Base-by-base conservation (phyloP, 768 basidiomycete genomes). In the Serendipita sp. region DNA sequence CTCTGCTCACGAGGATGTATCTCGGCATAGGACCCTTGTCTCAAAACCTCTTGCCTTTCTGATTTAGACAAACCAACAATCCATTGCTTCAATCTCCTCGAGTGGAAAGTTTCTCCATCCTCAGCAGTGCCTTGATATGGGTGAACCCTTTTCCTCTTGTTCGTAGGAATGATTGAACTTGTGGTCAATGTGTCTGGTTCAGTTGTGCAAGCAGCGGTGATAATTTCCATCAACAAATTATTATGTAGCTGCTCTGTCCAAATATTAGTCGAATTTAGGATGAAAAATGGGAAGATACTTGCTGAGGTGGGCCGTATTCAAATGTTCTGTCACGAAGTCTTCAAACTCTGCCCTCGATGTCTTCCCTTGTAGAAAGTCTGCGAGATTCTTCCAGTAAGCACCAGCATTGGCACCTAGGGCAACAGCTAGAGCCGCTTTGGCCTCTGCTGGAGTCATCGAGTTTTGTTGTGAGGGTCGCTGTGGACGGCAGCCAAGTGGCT, bases 301-400 rank as follows among this genome's bases (percentile, higher is more conserved):
- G 78, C 79, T 75, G 28, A 88, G 78, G 63, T 78, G 79, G 28
- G 83, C 78, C 1, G 81, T 79, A 69, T 83, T 83, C 38, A 91
- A 78, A 4, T 79, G 76, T 32, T 80, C 80, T 63, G 83, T 82
- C 65, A 88, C 79, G 15, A 80, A 74, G 2, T 87, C 85, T 66
- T 91, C 89, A 69, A 89, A 91, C 70, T 91, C 89, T 63, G 76
- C 75, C 47, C 89, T 80, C 8, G 89, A 88, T 68, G 82, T 82
- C 65, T 78, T 77, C 0, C 84, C 89, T 35, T 80, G 79, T 2
- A 90, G 79, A 71, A 87, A 91, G 56, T 77, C 77, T 66, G 81
- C 80, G n/a, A 91, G 76, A 0, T 81, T 76, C 2, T 77, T 72
- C 70, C 87, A 89, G 71, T 91, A 91, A 0, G 66, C 69, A 0